A percentile compares a stretch with the other conserved stretches of the same genome.
Conservation (phyloP, 345 rosid genomes). For the Streptanthus diversifolius region DNA sequence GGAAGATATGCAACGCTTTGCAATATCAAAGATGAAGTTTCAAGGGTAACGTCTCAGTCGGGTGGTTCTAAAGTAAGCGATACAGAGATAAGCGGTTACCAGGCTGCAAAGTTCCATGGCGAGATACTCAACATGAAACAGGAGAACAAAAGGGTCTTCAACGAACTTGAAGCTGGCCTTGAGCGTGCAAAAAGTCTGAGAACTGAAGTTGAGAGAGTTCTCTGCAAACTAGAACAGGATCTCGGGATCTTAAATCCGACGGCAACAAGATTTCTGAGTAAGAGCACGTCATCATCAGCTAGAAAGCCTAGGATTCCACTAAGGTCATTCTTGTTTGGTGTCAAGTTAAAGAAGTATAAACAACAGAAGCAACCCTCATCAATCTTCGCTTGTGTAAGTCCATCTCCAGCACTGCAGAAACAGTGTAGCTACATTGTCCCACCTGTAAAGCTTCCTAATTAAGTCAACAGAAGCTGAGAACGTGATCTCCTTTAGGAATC, state of each 20-base stretch:
- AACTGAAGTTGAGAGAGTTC: constrained; percentile 49
- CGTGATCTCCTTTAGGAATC: not conserved
- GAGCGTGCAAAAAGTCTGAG: constrained; percentile 43
- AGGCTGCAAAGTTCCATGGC: constrained; percentile 79
- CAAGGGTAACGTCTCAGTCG: constrained; percentile 36
- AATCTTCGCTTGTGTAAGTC: constrained; percentile 52
- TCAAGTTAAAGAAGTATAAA: constrained; percentile 61
- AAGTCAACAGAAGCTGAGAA: constrained; percentile 15
- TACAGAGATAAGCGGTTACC: constrained; percentile 44
- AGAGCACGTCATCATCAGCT: constrained; percentile 22
- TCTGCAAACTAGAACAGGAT: constrained; percentile 48
- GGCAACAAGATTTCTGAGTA: constrained; percentile 25
- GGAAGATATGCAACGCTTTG: constrained; percentile 48
- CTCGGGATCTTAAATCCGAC: constrained; percentile 28
- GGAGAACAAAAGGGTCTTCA: constrained; percentile 60
- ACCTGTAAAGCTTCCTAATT: constrained; percentile 19
- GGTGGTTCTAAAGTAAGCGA: constrained; percentile 11
- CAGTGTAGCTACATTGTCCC: constrained; percentile 41
- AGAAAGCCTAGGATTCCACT: constrained; percentile 57
- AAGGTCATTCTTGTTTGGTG: constrained; percentile 83
- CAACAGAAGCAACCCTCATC: constrained; percentile 36
- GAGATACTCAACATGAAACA: constrained; percentile 86
- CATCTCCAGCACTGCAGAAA: constrained; percentile 46
- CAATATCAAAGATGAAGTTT: constrained; percentile 59
- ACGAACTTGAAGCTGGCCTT: constrained; percentile 54